phyloP scores from a whole-genome alignment of 2,329 filamentous ascomycete genomes.

The Fusarium transvaalense region DNA sequence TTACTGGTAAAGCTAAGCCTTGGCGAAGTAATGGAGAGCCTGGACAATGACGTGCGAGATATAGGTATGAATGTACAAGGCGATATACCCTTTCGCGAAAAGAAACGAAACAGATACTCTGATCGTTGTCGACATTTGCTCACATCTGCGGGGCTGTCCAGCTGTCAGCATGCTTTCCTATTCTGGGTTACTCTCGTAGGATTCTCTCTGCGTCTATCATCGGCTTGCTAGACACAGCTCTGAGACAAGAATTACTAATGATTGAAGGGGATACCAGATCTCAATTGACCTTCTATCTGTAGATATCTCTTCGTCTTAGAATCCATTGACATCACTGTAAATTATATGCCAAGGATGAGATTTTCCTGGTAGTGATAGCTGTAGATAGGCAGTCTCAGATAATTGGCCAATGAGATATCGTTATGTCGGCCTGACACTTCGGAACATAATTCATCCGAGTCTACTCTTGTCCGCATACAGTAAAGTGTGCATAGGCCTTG shows the following conservation, averaged over 20 bases:
- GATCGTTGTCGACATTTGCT: not conserved
- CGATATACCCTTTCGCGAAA: no score
- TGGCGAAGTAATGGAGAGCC: not conserved
- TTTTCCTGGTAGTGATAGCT: no score
- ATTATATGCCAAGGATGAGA: not conserved
- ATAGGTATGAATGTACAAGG: not conserved
- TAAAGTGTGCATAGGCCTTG: not conserved
- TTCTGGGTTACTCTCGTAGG: not conserved
- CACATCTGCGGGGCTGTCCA: not conserved
- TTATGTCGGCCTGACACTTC: not conserved
- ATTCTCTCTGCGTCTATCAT: not conserved
- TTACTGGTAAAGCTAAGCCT: not conserved
- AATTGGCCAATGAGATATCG: not conserved
- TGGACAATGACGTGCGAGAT: rapidly evolving
- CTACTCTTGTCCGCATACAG: not conserved
- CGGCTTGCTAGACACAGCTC: not conserved
- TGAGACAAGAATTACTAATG: rapidly evolving
- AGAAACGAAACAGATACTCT: not conserved
- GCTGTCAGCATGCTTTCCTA: not conserved
- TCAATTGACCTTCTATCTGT: no score
- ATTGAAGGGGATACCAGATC: no score
- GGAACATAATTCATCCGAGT: not conserved
- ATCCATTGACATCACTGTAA: not conserved
- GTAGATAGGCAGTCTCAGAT: no score
- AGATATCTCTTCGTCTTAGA: rapidly evolving